phyloP scores from a whole-genome alignment of 2,329 filamentous ascomycete species.

The Pseudogymnoascus sp. region DNA sequence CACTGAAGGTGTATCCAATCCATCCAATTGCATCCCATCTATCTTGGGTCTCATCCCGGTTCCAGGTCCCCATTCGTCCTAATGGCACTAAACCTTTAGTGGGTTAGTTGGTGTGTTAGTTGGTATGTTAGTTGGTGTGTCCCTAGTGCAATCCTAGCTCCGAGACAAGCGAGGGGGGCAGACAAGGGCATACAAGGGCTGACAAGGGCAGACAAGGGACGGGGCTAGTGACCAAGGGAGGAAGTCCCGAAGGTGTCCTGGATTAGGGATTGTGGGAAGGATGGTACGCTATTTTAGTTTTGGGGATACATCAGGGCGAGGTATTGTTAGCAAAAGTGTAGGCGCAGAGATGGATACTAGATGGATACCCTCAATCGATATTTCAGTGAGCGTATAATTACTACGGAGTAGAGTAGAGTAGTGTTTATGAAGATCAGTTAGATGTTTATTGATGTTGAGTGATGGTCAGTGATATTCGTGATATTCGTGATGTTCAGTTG shows the following conservation, averaged over 20 bases:
- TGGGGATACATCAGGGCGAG: background rate
- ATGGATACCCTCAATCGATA: background rate
- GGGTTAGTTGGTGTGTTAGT: background rate
- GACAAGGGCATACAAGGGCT: too few relatives aligned
- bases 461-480: too few relatives aligned
- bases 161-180: background rate
- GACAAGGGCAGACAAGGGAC: background rate
- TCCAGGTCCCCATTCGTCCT: background rate
- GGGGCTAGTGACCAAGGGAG: background rate
- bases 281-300: background rate
- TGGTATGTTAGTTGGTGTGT: background rate
- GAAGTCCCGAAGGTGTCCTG: background rate
- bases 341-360: background rate
- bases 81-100: background rate
- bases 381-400: background rate
- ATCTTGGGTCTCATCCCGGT: background rate
- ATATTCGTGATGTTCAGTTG: background rate
- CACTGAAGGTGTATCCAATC: background rate
- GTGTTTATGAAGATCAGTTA: background rate
- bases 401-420: background rate
- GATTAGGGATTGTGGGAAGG: background rate
- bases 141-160: background rate
- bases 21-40: too few relatives aligned
- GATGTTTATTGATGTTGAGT: background rate
- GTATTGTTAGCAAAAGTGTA: background rate